Percentiles rank a stretch among this genome's conserved stretches.
phyloP scores from a whole-genome alignment of 176 grass and related monocot species.

The Zizania latifolia region DNA sequence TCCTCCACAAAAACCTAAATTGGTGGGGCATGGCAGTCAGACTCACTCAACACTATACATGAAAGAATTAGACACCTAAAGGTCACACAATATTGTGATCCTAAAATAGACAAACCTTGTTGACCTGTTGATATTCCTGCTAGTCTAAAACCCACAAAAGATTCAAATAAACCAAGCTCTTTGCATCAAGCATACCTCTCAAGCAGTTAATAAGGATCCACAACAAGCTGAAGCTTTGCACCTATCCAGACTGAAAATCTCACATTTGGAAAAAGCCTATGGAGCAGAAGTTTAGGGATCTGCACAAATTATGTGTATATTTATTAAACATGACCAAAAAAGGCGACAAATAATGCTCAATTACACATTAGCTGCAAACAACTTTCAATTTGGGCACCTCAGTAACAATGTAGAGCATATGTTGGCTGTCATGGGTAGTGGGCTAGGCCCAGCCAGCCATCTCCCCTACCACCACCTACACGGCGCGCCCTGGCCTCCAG shows the following conservation, averaged over 20 bases:
- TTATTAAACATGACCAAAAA: conserved; percentile 25
- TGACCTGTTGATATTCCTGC: no score
- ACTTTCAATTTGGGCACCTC: neutral
- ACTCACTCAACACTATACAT: no score
- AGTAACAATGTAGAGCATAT: neutral
- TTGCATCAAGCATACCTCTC: conserved; percentile 67
- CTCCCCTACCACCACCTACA: no score
- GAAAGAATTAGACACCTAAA: no score
- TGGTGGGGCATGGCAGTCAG: neutral
- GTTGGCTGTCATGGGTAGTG: no score
- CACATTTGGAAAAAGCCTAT: conserved; percentile 92
- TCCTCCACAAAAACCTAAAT: conserved; percentile 95
- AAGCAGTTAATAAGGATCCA: conserved; percentile 77
- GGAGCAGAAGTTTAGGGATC: conserved; percentile 96
- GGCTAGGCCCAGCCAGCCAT: no score
- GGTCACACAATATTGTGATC: neutral
- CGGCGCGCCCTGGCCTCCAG: no score
- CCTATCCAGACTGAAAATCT: conserved; percentile 95
- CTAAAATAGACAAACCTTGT: neutral
- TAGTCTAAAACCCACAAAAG: neutral
- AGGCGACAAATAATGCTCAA: neutral
- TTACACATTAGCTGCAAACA: neutral
- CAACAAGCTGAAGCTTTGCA: conserved; percentile 86
- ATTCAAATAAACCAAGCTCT: conserved; percentile 11
- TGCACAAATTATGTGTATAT: conserved; percentile 30